Evolutionary conservation across 1,284 basidiomycete genomes (phyloP).

Genomic region (Violaceomyces palustris): DNA sequence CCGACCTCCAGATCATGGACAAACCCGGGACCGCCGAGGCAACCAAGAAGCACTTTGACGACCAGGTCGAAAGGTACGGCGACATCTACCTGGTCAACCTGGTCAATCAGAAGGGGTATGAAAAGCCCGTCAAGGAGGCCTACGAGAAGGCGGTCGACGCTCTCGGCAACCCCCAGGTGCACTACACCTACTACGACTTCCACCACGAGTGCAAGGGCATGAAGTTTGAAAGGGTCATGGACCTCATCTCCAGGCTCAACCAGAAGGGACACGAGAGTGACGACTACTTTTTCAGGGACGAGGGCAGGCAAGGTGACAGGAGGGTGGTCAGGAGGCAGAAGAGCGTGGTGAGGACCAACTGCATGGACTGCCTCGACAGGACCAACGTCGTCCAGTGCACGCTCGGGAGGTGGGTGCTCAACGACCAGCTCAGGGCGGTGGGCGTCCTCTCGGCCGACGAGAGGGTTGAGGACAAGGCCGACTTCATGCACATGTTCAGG

Average conservation of each 20-base stretch:
- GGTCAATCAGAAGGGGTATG: slow-evolving; percentile 91
- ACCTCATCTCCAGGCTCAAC: slow-evolving; percentile 73
- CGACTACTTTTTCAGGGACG: slow-evolving; percentile 33
- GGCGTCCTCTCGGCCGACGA: slow-evolving; percentile 40
- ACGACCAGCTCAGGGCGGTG: slow-evolving; percentile 66
- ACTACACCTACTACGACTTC: slow-evolving; percentile 97
- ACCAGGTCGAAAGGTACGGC: slow-evolving; percentile 73
- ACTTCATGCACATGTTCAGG: slow-evolving; percentile 68
- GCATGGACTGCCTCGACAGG: slow-evolving; percentile 82
- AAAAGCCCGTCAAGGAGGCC: slow-evolving; percentile 91
- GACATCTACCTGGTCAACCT: slow-evolving; percentile 80
- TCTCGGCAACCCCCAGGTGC: slow-evolving; percentile 64
- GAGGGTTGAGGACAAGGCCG: slow-evolving; percentile 36
- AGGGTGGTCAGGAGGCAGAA: slow-evolving; percentile 44
- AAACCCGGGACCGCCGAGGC: slow-evolving; percentile 70
- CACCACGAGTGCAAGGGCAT: slow-evolving; percentile 92
- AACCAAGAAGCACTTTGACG: slow-evolving; percentile 69
- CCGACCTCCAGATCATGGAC: slow-evolving; percentile 95
- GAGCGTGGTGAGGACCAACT: slow-evolving; percentile 57
- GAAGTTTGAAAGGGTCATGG: slow-evolving; percentile 86
- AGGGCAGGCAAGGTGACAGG: slow-evolving; percentile 5
- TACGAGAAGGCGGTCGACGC: slow-evolving; percentile 72
- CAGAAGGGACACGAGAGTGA: slow-evolving; percentile 62
- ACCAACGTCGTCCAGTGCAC: slow-evolving; percentile 85
- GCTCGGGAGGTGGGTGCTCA: slow-evolving; percentile 52